Evolutionary conservation across 2,329 filamentous ascomycete species (phyloP).

Genomic region (Raffaelea deltoideospora): DNA sequence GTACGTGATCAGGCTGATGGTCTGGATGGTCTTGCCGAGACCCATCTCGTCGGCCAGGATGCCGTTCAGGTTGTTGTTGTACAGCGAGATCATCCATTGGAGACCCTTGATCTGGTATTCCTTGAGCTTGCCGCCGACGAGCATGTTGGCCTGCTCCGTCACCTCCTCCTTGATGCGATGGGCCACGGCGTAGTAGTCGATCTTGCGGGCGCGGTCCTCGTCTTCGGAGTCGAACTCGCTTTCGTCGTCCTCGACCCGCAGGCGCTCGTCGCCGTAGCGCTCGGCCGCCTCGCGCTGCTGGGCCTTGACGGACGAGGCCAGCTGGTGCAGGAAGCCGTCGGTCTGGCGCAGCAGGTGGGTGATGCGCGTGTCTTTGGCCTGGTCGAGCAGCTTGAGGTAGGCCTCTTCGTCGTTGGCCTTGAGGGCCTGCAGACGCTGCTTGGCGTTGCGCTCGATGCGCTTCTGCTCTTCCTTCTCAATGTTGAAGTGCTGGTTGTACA

Average conservation of each 20-base stretch:
- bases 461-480: constrained; percentile 99
- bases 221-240: constrained; percentile 54
- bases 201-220: constrained; percentile 60
- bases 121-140: constrained; percentile 86
- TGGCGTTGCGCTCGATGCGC: constrained; percentile 90
- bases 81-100: constrained; percentile 98
- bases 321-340: constrained; percentile 90
- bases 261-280: constrained; percentile 53
- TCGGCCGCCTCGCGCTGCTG: constrained; percentile 77
- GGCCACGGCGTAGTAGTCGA: constrained; percentile 97
- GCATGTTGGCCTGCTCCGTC: constrained; percentile 62
- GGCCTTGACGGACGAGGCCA: constrained; percentile 83
- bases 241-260: constrained; percentile 42
- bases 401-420: constrained; percentile 99
- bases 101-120: constrained; percentile 98
- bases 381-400: constrained; percentile 91
- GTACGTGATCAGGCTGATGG: constrained; percentile 93
- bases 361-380: constrained; percentile 98
- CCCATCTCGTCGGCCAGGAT: constrained; percentile 99
- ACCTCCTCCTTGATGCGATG: constrained; percentile 93
- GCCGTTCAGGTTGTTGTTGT: constrained; percentile 99
- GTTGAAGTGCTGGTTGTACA: constrained; percentile 80
- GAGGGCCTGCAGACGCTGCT: constrained; percentile 96
- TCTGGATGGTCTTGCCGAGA: constrained; percentile 98
- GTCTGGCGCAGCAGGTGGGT: constrained; percentile 94